These are phyloP conservation scores for Euryodendron excelsum DNA, from an alignment of 148 eudicot species.

Conservation along the genomic window DNA sequence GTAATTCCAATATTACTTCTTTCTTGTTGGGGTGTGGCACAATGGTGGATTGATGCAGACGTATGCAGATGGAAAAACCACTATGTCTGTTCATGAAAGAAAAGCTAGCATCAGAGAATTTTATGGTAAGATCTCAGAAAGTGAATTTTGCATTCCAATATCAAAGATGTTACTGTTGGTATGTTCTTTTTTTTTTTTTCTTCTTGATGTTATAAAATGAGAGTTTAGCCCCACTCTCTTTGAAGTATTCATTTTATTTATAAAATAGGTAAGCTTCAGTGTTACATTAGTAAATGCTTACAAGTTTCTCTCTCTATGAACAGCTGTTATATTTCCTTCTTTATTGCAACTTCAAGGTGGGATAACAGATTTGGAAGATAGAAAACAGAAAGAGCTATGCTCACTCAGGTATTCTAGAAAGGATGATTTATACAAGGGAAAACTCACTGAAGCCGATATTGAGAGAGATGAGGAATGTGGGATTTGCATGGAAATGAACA, in stretches of 20 bases:
- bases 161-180: neutral
- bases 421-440: conserved; percentile 30
- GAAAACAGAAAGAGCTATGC: conserved; percentile 60
- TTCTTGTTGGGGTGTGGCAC: neutral
- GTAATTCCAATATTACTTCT: conserved; percentile 8
- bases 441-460: conserved; percentile 41
- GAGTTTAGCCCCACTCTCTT: neutral
- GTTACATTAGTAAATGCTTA: conserved; percentile 1
- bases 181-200: neutral
- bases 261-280: neutral
- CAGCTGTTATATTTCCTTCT: conserved; percentile 69
- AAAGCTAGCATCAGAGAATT: conserved; percentile 67
- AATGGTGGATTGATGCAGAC: conserved; percentile 39
- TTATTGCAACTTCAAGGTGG: conserved; percentile 74
- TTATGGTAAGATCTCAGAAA: conserved; percentile 36
- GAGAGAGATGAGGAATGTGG: conserved; percentile 75
- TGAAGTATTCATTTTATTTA: neutral
- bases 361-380: conserved; percentile 63
- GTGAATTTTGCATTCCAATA: neutral
- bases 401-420: conserved; percentile 40
- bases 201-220: neutral
- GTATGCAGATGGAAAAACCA: conserved; percentile 58
- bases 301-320: neutral
- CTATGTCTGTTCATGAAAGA: conserved; percentile 64
- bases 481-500: conserved; percentile 65